Base-by-base conservation (phyloP, 2,329 filamentous ascomycete genomes). In the Verticillium nonalfalfae region DNA sequence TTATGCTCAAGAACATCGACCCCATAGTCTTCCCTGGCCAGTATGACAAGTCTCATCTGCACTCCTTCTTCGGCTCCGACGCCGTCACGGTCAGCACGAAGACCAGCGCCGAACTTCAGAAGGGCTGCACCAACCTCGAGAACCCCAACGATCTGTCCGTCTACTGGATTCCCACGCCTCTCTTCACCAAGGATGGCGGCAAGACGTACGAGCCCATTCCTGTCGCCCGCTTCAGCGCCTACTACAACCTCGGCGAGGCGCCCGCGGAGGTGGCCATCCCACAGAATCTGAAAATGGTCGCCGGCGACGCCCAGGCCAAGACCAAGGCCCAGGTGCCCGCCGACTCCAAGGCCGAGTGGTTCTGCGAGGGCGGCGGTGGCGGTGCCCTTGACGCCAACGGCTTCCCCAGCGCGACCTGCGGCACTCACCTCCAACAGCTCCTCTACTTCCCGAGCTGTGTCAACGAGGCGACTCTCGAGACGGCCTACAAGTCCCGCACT, bases 371-470 rank as follows among this genome's bases (percentile, higher is more conserved):
- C 61, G 71, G 68, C 18, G 66, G 63, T 26, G 15, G 63, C 60
- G 63, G 60, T 36, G 61, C 57, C 71, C 86, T 61, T 2, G 65
- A 67, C 21, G 87, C 86, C 9, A 90, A 90, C 68, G 88, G 87
- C 21, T 86, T 89, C 69, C 88, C 88, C 34, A 89, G 90, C 63
- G 86, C 86, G 59, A 89, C 88, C 0, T 90, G 87, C 10, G 82
- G 66, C 81, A 83, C 58, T 64, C 72, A 70, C 67, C 81, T 58
- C 76, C 83, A 64, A 82, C 86, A 72, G 82, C 87, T 66, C 82
- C 83, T 38, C 57, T 66, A 68, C 58, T 60, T 70, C 68, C 68
- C 62, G 15, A 61, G 64, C 61, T 70, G 68, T 56, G 68, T 69
- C 57, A 65, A 67, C 60, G 59, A 61, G 54, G 64, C 66, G 26